Base-by-base conservation (phyloP, 2,329 filamentous ascomycete species). In the Fusarium abutilonis region DNA sequence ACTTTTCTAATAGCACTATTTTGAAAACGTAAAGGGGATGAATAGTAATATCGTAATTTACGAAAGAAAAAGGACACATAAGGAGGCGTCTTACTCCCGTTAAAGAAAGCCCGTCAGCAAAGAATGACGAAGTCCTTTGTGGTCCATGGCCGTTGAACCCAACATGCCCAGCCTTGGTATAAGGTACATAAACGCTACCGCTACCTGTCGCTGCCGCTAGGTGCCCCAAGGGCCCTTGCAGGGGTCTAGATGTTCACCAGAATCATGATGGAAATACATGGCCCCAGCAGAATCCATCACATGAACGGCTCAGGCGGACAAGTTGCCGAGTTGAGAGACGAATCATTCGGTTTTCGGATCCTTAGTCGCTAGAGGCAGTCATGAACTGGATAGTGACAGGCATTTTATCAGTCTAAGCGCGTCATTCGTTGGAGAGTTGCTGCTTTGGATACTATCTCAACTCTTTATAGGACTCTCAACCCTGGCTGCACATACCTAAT, bases 241-340 rank as follows among this genome's bases (percentile, higher is more conserved):
- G 45, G 62, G 62, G 42, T 65, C 62, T 47, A 51, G 62, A 44
- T 28, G 17, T 53, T 44, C 31, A 14, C 44, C 57, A 43, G 59
- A 40, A 63, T 55, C 59, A 65, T 59, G 59, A 48, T 49, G 48
- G 52, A 50, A 34, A n/a, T 34, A 13, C 10, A 34, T 34, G 29
- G 52, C 56, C 61, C 62, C 61, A 58, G 52, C 61, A 49, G 52
- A 63, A 65, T 64, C 48, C 48, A 65, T 64, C 62, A 64, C 62
- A 64, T 64, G 60, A 44, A 63, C 54, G 52, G 43, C 35, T 56
- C 60, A 47, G 38, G 35, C 44, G 47, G 59, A 52, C 59, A 47
- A 48, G 52, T 62, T 49, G 32, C 58, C 58, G 58, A 53, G 42
- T 63, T 43, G 31, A 46, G 45, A 46, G 40, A 51, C 38, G 19